These are phyloP conservation scores for Oehlia diaphana DNA, from an alignment of 192 early-diverging fungal species.

Conservation along the genomic window DNA sequence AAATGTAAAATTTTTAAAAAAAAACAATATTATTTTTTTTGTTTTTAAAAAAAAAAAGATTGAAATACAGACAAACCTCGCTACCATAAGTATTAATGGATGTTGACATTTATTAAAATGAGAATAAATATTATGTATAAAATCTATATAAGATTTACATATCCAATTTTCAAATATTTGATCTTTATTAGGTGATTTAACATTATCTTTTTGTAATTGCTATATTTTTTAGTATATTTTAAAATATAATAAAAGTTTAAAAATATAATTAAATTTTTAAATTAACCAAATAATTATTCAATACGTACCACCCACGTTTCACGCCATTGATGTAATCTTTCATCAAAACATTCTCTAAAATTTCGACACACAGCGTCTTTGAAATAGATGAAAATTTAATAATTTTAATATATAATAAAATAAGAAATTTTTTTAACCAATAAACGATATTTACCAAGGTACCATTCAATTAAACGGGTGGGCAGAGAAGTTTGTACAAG, in stretches of 20 bases:
- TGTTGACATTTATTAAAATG: slow-evolving; percentile 23
- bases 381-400: not conserved
- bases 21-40: not conserved
- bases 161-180: slow-evolving; percentile 11
- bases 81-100: slow-evolving; percentile 1
- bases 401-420: not conserved
- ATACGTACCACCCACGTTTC: slow-evolving; percentile 7
- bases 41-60: not conserved
- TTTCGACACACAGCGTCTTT: slow-evolving; percentile 6
- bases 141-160: not conserved
- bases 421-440: not conserved
- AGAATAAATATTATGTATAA: slow-evolving; percentile 18
- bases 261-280: not conserved
- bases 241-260: not conserved
- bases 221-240: not conserved
- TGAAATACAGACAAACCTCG: not conserved
- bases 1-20: not conserved
- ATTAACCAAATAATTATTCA: not conserved
- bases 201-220: not conserved
- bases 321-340: slow-evolving; percentile 21
- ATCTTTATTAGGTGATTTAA: not conserved
- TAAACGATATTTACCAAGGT: slow-evolving; percentile 14
- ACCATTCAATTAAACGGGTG: slow-evolving; percentile 22
- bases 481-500: slow-evolving; percentile 8
- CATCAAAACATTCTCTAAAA: slow-evolving; percentile 15